These are phyloP conservation scores for Gaeumannomyces sp. DNA, from an alignment of 2,329 filamentous ascomycete species.

Conservation along the genomic window DNA sequence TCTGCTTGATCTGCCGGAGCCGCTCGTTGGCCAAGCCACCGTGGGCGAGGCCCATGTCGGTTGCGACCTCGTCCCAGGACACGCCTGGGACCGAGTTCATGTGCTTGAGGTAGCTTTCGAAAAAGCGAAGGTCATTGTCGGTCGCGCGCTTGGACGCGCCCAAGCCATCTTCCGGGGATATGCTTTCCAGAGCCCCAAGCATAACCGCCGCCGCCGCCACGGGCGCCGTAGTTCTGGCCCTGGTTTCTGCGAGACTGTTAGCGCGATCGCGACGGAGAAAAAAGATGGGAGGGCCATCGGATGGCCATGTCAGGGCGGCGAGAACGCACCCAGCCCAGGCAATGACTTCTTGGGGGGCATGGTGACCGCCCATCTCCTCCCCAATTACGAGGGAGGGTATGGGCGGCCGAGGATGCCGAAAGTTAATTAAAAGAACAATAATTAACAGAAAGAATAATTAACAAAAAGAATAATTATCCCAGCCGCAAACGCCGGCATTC, in stretches of 20 bases:
- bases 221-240: conserved; percentile 37
- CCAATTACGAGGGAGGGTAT: no score
- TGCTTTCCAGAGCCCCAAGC: conserved; percentile 90
- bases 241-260: conserved; percentile 22
- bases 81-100: not conserved
- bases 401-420: no score
- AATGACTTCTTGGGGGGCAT: conserved; percentile 9
- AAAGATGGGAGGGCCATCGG: no score
- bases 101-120: no score
- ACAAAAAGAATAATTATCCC: no score
- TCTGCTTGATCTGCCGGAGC: conserved; percentile 20
- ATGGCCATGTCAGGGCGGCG: not conserved
- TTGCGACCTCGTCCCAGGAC: conserved; percentile 21
- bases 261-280: conserved; percentile 6
- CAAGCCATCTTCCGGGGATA: conserved; percentile 73
- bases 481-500: no score
- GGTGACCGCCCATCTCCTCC: not conserved
- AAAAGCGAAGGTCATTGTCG: not conserved
- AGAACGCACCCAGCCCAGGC: conserved; percentile 56
- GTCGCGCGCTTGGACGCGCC: conserved; percentile 1
- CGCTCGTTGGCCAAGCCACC: conserved; percentile 7
- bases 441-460: no score
- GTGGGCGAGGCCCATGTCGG: conserved; percentile 8
- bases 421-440: no score
- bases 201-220: conserved; percentile 40